Evolutionary conservation across 2,329 filamentous ascomycete species (phyloP).

Genomic region (Colletotrichum viniferum): DNA sequence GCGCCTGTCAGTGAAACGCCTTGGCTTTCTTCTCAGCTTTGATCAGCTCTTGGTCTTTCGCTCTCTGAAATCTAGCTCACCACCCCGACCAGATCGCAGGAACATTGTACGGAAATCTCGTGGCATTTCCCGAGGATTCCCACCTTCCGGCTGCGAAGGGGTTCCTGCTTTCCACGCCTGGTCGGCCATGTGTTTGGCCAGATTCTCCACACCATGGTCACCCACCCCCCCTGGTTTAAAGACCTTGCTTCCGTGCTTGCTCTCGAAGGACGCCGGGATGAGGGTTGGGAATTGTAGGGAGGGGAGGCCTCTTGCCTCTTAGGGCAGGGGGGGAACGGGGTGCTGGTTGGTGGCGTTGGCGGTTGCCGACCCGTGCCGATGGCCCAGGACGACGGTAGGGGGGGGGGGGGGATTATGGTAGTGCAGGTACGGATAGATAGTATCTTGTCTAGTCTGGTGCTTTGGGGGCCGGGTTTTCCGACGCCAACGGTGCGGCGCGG

Average conservation of each 20-base stretch:
- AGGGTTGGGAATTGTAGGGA: background rate
- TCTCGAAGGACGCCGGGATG: background rate
- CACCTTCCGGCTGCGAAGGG: background rate
- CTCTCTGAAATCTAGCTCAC: background rate
- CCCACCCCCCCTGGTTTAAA: background rate
- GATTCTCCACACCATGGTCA: background rate
- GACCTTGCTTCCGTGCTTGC: background rate
- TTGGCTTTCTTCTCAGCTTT: background rate
- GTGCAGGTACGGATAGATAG: background rate
- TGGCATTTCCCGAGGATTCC: background rate
- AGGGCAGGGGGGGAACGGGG: background rate
- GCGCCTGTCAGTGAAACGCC: background rate
- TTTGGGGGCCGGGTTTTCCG: background rate
- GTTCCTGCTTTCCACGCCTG: background rate
- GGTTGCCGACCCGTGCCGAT: background rate
- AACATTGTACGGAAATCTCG: background rate
- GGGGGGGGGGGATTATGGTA: background rate
- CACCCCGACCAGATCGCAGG: background rate
- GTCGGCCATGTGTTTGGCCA: background rate
- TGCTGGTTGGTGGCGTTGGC: background rate
- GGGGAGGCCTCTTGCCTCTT: background rate
- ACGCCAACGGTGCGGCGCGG: background rate
- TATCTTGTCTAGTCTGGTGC: background rate
- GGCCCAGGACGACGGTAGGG: background rate
- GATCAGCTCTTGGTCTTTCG: background rate